Evolutionary conservation across 164 flowering plant species (phyloP), one percentile per base, ranked within the genome.

Genomic region (Liriodendron chinense): DNA sequence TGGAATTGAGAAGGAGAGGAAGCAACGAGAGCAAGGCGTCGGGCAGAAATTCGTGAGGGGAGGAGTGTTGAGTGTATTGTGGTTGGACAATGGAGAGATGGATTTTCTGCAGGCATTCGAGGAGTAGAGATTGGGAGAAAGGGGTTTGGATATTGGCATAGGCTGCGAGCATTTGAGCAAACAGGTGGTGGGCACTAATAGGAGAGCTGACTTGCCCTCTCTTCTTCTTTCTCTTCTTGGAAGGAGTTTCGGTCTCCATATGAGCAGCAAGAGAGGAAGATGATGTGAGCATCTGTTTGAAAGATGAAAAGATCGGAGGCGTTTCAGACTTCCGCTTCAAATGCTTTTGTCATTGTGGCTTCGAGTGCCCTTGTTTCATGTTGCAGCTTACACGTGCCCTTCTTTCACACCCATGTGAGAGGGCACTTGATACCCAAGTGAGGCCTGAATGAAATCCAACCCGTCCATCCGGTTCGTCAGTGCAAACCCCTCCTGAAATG

Each of bases 131-230:
- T 59, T 22, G 34, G 26, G 83, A 72, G 43, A 3, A 72, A 63
- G 64, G 75, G 20, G 28, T 61, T 71, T 64, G 53, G 20, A 72
- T 7, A 24, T 74, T 77, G 47, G 77, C 68, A 70, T 76, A 77
- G 8, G 90, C 80, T 49, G 92, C 89, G 8, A 89, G 75, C 48
- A 86, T 72, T 8, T 81, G 26, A 34, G 84, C 80, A 76, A 83
- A 83, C 50, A 82, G 49, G 69, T 66, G 74, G 49, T 12, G 71
- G 76, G 47, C 72, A 57, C 9, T 7, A 9, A 9, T n/a, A 26
- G 56, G 24, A 7, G 20, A 70, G 59, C 3, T 23, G 62, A 12
- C 21, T 9, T 48, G 21, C 16, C 25, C 70, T 25, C 18, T 53
- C 57, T 62, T 24, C 23, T 70, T 18, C 73, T 70, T 62, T 63